Conservation (phyloP, 257 asterid species). For the Nemophila menziesii region DNA sequence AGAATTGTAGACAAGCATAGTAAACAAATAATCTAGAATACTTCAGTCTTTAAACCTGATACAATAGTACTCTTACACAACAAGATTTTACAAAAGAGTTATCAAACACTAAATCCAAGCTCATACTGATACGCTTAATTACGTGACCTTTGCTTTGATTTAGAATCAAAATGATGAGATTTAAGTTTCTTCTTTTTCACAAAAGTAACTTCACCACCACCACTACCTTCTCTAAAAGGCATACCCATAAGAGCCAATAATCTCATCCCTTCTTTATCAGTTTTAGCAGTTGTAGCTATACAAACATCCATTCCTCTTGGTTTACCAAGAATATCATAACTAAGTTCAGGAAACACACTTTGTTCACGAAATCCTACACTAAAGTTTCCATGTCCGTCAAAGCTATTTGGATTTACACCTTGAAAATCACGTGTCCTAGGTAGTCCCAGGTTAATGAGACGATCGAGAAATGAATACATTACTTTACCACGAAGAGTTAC, state of each 20-base stretch:
- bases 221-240: conserved; percentile 82
- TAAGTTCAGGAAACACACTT: conserved; percentile 83
- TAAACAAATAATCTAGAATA: no score
- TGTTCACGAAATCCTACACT: conserved; percentile 84
- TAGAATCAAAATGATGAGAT: conserved; percentile 86
- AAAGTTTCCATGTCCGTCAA: conserved; percentile 90
- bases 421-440: conserved; percentile 91
- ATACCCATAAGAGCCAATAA: conserved; percentile 88
- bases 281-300: conserved; percentile 67
- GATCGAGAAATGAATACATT: conserved; percentile 83
- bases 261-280: conserved; percentile 70
- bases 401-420: conserved; percentile 81
- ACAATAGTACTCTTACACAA: no score
- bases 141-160: conserved; percentile 43
- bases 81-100: no score
- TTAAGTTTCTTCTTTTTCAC: conserved; percentile 75
- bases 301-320: conserved; percentile 97
- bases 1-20: no score
- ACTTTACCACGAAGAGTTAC: conserved; percentile 89
- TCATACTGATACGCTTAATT: no score
- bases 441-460: conserved; percentile 85
- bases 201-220: conserved; percentile 19
- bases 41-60: no score
- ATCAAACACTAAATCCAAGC: no score
- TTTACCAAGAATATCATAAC: conserved; percentile 61